Evolutionary conservation across 2,329 filamentous ascomycete species (phyloP).

Genomic region (Ceratocystis destructans): DNA sequence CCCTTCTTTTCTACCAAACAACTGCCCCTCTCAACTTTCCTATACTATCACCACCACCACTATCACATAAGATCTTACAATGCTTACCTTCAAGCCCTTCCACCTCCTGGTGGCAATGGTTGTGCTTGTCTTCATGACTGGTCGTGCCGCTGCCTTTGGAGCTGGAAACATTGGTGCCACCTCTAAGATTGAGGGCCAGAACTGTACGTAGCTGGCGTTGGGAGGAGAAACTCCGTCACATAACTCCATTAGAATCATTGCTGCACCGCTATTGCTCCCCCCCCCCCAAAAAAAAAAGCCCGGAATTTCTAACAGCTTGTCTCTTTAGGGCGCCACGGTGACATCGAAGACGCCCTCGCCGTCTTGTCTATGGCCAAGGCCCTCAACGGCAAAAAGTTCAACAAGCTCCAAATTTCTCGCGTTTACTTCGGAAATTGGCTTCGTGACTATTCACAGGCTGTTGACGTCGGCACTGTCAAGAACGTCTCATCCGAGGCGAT

Average conservation of each 20-base stretch:
- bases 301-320: not conserved
- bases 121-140: constrained; percentile 52
- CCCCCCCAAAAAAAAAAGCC: not conserved
- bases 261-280: not conserved
- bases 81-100: constrained; percentile 37
- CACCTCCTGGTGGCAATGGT: constrained; percentile 42
- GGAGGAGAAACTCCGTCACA: too few relatives aligned
- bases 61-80: constrained; percentile 22
- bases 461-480: constrained; percentile 87
- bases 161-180: constrained; percentile 78
- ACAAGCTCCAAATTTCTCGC: constrained; percentile 72
- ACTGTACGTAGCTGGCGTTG: constrained; percentile 40
- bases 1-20: constrained; percentile 19
- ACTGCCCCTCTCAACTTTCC: not conserved
- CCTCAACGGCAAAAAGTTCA: constrained; percentile 60
- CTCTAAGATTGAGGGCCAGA: constrained; percentile 68
- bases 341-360: constrained; percentile 84
- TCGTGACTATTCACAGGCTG: constrained; percentile 81
- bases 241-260: not conserved
- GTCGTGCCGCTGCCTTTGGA: constrained; percentile 63
- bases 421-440: constrained; percentile 98
- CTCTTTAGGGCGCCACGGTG: constrained; percentile 59
- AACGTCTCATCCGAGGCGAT: constrained; percentile 82
- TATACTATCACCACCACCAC: too few relatives aligned
- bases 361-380: constrained; percentile 46